These are phyloP conservation scores for Myrica gale DNA, from an alignment of 306 rosid genomes.

Conservation along the genomic window DNA sequence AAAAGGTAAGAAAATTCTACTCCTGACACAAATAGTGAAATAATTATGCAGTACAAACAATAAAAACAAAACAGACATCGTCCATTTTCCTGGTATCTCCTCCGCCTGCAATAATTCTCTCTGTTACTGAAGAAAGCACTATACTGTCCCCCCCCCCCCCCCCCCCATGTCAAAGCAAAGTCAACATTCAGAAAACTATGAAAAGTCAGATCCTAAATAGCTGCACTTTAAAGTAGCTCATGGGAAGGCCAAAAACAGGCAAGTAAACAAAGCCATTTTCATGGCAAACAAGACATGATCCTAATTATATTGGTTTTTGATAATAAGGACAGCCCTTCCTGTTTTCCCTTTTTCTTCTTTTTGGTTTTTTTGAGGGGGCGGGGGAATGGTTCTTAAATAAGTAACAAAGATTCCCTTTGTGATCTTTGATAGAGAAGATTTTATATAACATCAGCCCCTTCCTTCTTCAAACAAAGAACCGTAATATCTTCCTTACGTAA, in stretches of 20 bases:
- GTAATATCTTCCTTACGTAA: neutral
- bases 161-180: neutral
- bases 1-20: conserved; percentile 13
- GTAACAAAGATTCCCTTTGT: neutral
- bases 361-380: neutral
- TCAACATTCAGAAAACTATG: neutral
- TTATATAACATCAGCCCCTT: neutral
- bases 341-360: neutral
- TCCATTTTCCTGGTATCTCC: neutral
- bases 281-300: too few species aligned
- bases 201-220: conserved; percentile 6
- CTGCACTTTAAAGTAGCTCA: conserved; percentile 10
- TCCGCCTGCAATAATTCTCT: neutral
- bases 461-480: neutral
- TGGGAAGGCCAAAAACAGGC: conserved; percentile 1
- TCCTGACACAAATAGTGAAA: conserved; percentile 15
- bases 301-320: neutral
- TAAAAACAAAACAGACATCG: neutral
- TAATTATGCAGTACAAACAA: neutral
- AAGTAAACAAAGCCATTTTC: neutral
- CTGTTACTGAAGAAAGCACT: neutral
- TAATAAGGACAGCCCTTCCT: neutral
- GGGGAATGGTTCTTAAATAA: neutral
- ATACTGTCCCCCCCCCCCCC: neutral
- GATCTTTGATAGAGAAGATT: neutral